Evolutionary conservation across 2,329 filamentous ascomycete species (phyloP), one percentile per base, ranked within the genome.

Genomic region (Nemania bipapillata): DNA sequence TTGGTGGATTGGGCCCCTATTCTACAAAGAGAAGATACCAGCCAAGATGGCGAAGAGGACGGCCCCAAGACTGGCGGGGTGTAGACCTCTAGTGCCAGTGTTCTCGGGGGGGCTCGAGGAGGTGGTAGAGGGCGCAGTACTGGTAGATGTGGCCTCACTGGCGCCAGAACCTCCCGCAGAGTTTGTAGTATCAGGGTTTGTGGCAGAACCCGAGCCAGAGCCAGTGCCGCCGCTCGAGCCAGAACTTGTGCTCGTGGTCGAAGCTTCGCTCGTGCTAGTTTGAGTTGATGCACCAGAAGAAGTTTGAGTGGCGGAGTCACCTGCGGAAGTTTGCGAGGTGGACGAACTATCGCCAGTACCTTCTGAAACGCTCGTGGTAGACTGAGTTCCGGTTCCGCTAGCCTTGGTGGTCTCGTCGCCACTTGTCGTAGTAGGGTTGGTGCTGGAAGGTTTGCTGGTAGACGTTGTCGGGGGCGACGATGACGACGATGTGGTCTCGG

Each of bases 11-110:
- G 2, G 4, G 12, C 37, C 15, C 37, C 37, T n/a, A 17, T 4
- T 17, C n/a, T 45, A 81, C 65, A 80, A 66, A 56, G 75, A 74
- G 56, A 80, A 74, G 45, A 80, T 74, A 24, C 75, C 78, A 15
- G 69, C 74, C 70, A 80, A 72, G 49, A 77, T 69, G 37, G 75
- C 78, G 30, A 72, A 72, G 56, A 80, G 73, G 32, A 74, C 76
- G 26, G 74, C 79, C 3, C 71, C 74, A 28, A 24, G n/a, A 12
- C 8, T 1, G 11, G 11, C 24, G 4, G 22, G 47, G 15, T 26
- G 7, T 4, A 28, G 11, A 50, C 20, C 11, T 26, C 3, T 15
- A 2, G 22, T 17, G 20, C 22, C 24, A 20, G 47, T 9, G 20
- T 15, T 24, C 22, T 17, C 22, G 9, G 47, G 7, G 1, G 9